Percentiles rank a stretch among this genome's conserved stretches.
Evolutionary conservation across 2,329 filamentous ascomycete genomes (phyloP).

Genomic region (Cladosporium sp.): DNA sequence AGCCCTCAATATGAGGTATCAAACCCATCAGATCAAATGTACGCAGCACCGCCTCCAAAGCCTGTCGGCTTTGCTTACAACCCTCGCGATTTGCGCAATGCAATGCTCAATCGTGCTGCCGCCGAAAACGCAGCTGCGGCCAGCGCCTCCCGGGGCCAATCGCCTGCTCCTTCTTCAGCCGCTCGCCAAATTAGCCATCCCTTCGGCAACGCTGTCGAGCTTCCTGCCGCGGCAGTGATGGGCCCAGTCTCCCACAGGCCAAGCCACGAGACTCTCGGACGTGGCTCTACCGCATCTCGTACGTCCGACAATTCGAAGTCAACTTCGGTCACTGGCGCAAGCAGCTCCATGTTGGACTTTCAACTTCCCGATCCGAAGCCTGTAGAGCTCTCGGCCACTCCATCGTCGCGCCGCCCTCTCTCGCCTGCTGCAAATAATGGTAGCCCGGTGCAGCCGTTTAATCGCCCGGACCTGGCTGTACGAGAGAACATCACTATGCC

Average conservation of each 20-base stretch:
- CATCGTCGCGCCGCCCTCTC: neutral
- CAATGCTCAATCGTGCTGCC: conserved; percentile 10
- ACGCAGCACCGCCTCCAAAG: conserved; percentile 2
- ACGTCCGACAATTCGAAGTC: neutral
- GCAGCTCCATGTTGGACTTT: neutral
- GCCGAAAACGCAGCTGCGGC: conserved; percentile 5
- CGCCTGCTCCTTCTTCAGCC: neutral
- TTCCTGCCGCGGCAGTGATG: neutral
- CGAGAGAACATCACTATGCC: conserved; percentile 12
- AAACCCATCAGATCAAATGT: neutral
- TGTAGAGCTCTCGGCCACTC: conserved; percentile 1
- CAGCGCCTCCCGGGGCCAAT: neutral
- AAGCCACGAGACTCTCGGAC: conserved; percentile 5
- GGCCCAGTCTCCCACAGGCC: neutral
- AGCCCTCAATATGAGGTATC: neutral
- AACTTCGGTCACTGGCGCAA: neutral
- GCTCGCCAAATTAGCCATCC: neutral
- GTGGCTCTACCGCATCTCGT: conserved; percentile 4
- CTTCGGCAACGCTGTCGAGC: conserved; percentile 1
- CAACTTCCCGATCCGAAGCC: conserved; percentile 6
- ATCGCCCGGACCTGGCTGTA: conserved; percentile 2
- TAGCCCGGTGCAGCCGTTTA: neutral
- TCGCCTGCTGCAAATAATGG: neutral
- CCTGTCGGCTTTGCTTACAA: conserved; percentile 15
- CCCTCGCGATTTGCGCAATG: conserved; percentile 14